phyloP scores from a whole-genome alignment of 2,329 filamentous ascomycete species.

The Thelonectria olida region DNA sequence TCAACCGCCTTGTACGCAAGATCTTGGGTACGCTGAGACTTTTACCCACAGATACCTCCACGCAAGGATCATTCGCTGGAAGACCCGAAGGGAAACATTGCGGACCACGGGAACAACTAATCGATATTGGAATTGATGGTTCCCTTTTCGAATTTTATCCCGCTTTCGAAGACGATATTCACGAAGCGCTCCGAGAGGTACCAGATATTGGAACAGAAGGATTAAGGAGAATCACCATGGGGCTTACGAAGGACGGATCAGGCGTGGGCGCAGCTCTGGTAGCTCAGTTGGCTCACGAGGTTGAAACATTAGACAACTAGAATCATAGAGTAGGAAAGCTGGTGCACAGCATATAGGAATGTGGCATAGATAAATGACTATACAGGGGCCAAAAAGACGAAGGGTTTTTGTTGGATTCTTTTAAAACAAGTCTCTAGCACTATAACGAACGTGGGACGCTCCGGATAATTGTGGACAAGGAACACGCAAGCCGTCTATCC shows the following conservation, averaged over 20 bases:
- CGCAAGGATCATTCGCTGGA: neutral
- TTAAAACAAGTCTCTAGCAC: too few relatives aligned
- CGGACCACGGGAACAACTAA: slow-evolving; percentile 46
- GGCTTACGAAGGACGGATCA: slow-evolving; percentile 77
- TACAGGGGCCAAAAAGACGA: too few relatives aligned
- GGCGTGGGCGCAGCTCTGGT: slow-evolving; percentile 78
- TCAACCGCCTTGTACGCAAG: neutral
- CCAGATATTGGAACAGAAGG: slow-evolving; percentile 48
- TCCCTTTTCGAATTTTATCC: slow-evolving; percentile 79
- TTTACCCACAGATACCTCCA: neutral
- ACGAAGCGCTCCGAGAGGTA: slow-evolving; percentile 67
- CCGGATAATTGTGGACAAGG: too few relatives aligned
- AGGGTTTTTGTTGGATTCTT: too few relatives aligned
- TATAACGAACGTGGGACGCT: too few relatives aligned
- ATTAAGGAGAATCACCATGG: slow-evolving; percentile 73
- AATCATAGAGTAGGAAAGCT: neutral
- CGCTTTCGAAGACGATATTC: slow-evolving; percentile 71
- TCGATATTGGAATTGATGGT: slow-evolving; percentile 77
- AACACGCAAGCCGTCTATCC: too few relatives aligned
- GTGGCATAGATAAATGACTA: neutral
- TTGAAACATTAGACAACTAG: too few relatives aligned
- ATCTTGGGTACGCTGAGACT: neutral
- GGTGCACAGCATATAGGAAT: neutral
- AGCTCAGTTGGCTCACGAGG: neutral
- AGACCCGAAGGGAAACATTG: neutral